Evolutionary conservation across 169 alveolate genomes (phyloP).

Genomic region (Cryptosporidium baileyi): DNA sequence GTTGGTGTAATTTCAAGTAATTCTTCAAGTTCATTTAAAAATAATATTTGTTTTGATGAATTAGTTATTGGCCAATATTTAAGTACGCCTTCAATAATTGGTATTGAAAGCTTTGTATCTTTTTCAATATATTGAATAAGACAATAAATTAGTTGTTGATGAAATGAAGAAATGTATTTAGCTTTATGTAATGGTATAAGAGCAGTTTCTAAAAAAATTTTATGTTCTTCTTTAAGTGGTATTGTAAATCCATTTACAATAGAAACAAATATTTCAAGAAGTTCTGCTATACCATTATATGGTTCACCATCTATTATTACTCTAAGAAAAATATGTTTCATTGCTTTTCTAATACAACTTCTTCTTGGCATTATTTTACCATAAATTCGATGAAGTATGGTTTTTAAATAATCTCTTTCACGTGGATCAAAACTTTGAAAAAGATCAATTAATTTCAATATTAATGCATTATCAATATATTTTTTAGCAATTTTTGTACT

Average conservation of each 20-base stretch:
- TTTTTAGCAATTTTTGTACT: constrained; percentile 85
- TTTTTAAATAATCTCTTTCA: constrained; percentile 94
- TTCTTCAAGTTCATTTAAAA: constrained; percentile 94
- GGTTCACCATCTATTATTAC: constrained; percentile 92
- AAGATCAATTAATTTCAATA: constrained; percentile 78
- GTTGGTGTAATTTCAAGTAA: constrained; percentile 85
- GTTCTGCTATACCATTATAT: constrained; percentile 95
- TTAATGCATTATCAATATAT: constrained; percentile 84
- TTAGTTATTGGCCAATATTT: constrained; percentile 97
- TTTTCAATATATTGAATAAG: constrained; percentile 93
- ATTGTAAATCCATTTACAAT: constrained; percentile 96
- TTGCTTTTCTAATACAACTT: constrained; percentile 92
- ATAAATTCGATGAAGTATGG: constrained; percentile 92
- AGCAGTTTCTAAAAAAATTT: constrained; percentile 91
- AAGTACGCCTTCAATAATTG: constrained; percentile 90
- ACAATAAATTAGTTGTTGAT: constrained; percentile 93
- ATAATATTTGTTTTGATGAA: constrained; percentile 92
- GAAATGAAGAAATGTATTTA: constrained; percentile 90
- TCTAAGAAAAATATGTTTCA: constrained; percentile 91
- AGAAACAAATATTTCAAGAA: constrained; percentile 92
- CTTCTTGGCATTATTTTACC: constrained; percentile 91
- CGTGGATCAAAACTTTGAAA: constrained; percentile 94
- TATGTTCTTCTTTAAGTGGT: constrained; percentile 97
- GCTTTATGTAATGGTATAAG: constrained; percentile 96
- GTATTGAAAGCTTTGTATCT: constrained; percentile 93